These are phyloP conservation scores for Ganoderma sp. DNA, from an alignment of 1,284 basidiomycete species.

Conservation along the genomic window DNA sequence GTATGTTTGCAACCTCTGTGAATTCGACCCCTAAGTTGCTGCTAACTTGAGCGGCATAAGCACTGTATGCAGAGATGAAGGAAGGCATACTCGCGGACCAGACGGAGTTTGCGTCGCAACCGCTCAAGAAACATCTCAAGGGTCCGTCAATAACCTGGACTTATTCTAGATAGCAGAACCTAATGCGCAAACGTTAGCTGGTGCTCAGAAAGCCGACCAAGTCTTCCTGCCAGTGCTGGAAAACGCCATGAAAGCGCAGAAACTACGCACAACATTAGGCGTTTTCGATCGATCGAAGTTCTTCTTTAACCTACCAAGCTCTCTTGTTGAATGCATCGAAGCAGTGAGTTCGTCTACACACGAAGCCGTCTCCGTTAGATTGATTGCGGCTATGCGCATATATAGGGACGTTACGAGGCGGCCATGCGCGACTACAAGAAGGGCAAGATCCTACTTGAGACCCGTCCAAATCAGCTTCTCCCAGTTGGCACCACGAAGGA, in stretches of 20 bases:
- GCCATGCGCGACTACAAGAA: conserved; percentile 98
- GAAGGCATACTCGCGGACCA: conserved; percentile 81
- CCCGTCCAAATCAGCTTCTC: conserved; percentile 83
- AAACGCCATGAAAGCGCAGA: conserved; percentile 93
- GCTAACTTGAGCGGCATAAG: conserved; percentile 46
- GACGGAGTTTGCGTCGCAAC: conserved; percentile 85
- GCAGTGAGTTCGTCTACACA: conserved; percentile 57
- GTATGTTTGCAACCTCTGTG: conserved; percentile 51
- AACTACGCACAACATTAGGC: conserved; percentile 89
- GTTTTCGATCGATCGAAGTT: conserved; percentile 98
- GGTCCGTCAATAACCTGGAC: conserved; percentile 52
- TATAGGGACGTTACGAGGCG: conserved; percentile 89
- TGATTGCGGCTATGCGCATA: background rate
- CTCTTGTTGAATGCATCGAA: conserved; percentile 90
- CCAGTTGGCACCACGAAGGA: conserved; percentile 65
- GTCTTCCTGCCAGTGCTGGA: conserved; percentile 97
- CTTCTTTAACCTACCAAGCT: conserved; percentile 96
- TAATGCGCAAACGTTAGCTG: conserved; percentile 52
- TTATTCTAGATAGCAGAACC: background rate
- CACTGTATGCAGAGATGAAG: conserved; percentile 92
- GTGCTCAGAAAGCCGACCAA: conserved; percentile 90
- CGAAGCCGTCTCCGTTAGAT: background rate
- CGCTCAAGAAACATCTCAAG: conserved; percentile 84
- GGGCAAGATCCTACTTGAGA: conserved; percentile 90
- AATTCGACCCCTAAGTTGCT: background rate